These are phyloP conservation scores for Serendipita vermifera DNA, from an alignment of 768 basidiomycete species.

Conservation along the genomic window DNA sequence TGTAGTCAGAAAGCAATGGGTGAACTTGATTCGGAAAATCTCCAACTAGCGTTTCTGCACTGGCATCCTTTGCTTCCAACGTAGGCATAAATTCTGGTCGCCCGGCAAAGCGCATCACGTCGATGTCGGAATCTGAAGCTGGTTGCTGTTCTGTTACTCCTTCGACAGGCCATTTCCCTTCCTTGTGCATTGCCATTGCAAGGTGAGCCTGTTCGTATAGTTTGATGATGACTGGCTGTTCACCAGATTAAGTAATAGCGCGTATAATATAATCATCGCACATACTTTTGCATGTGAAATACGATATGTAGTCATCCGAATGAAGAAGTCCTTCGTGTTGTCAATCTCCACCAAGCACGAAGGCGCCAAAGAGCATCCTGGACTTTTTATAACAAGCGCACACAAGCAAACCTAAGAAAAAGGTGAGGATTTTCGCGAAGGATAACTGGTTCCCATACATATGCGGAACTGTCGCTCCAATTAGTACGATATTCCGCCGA, in stretches of 20 bases:
- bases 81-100: not conserved
- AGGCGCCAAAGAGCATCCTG: slow-evolving; percentile 1
- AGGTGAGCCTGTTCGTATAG: slow-evolving; percentile 4
- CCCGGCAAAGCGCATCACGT: slow-evolving; percentile 7
- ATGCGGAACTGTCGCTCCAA: not conserved
- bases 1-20: not conserved
- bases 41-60: not conserved
- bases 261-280: too few relatives aligned
- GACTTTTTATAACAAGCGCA: slow-evolving; percentile 4
- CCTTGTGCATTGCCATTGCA: not conserved
- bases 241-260: too few relatives aligned
- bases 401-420: not conserved
- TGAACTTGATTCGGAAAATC: not conserved
- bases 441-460: not conserved
- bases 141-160: too few relatives aligned
- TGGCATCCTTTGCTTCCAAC: not conserved
- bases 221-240: not conserved
- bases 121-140: not conserved
- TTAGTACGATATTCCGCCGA: not conserved
- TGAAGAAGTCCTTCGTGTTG: slow-evolving; percentile 1
- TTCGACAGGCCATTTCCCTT: slow-evolving; percentile 1
- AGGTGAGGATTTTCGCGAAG: not conserved
- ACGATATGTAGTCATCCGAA: not conserved
- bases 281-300: not conserved
- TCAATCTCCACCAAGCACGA: slow-evolving; percentile 6